phyloP scores from a whole-genome alignment of 1,284 basidiomycete genomes.

The Ceratobasidium sp. region DNA sequence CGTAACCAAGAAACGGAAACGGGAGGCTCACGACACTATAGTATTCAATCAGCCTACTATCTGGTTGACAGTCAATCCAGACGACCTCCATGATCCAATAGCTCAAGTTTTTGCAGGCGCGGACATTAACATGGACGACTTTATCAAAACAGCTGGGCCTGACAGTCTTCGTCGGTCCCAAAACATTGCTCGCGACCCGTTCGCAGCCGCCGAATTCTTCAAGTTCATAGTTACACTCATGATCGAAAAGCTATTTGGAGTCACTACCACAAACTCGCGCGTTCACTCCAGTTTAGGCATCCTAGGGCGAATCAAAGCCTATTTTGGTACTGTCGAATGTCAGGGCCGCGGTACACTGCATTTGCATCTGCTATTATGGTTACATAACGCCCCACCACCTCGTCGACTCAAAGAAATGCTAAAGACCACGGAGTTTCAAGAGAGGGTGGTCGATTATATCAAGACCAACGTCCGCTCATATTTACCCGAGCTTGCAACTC shows the following conservation, averaged over 20 bases:
- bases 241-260: constrained; percentile 57
- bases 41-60: constrained; percentile 49
- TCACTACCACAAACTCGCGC: constrained; percentile 51
- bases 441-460: too few species aligned
- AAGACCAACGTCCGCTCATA: not conserved
- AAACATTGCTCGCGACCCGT: constrained; percentile 60
- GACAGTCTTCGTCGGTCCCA: constrained; percentile 51
- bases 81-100: constrained; percentile 55
- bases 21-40: too few species aligned
- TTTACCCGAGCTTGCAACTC: constrained; percentile 42
- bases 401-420: too few species aligned
- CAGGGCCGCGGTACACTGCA: constrained; percentile 56
- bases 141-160: constrained; percentile 54
- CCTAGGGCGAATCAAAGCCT: constrained; percentile 52
- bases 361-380: constrained; percentile 49
- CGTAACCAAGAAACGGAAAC: too few species aligned
- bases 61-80: constrained; percentile 56
- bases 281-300: constrained; percentile 51
- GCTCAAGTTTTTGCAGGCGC: constrained; percentile 60
- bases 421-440: too few species aligned
- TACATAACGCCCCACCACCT: too few species aligned
- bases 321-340: constrained; percentile 54
- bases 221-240: constrained; percentile 58
- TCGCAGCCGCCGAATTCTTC: constrained; percentile 59
- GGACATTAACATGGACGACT: constrained; percentile 59